Evolutionary conservation across 768 basidiomycete genomes (phyloP), one percentile per base, ranked within the genome.

Genomic region (Russula foetens): DNA sequence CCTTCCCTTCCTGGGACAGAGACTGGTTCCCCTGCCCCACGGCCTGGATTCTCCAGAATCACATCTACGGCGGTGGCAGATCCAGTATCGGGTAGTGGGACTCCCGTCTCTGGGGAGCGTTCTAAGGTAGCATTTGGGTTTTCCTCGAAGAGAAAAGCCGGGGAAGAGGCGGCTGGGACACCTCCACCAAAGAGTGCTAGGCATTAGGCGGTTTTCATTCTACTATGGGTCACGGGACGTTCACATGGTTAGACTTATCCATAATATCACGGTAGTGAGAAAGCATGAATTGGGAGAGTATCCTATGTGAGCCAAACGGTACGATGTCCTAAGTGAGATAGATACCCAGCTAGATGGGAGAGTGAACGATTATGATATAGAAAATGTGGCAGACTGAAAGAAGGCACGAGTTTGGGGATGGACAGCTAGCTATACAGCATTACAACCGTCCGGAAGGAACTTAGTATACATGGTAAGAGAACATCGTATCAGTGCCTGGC

Each of bases 51-150:
- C 73, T 89, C 88, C 24, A 80, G 88, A 59, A 90, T 92, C 69
- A 79, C 82, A 3, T 80, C 86, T 12, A 75, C 81, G 8, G 72
- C 77, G 39, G 72, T 83, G 33, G 76, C 84, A 38, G 75, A 80
- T 3, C 69, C 75, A 26, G 75, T 77, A 24, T 67, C 72, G 39
- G 69, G 69, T 38, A 65, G 68, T 23, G 81, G 81, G 9, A 85
- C 85, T 0, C 82, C 86, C 23, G 83, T 79, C 23, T 74, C 81
- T 1, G 75, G 74, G 1, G 90, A 92, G 68, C 79, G 90, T 53
- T 80, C 83, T 33, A 92, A 84, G 72, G 82, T 93, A 45, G 81
- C 83, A 6, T 84, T 92, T 70, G 88, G 88, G 12, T 81, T 92
- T 69, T 85, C 85, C 35, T 75, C 78, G 48, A 94, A 94, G 77